Conservation (phyloP, 768 basidiomycete genomes). For the Cystofilobasidium ferigula region DNA sequence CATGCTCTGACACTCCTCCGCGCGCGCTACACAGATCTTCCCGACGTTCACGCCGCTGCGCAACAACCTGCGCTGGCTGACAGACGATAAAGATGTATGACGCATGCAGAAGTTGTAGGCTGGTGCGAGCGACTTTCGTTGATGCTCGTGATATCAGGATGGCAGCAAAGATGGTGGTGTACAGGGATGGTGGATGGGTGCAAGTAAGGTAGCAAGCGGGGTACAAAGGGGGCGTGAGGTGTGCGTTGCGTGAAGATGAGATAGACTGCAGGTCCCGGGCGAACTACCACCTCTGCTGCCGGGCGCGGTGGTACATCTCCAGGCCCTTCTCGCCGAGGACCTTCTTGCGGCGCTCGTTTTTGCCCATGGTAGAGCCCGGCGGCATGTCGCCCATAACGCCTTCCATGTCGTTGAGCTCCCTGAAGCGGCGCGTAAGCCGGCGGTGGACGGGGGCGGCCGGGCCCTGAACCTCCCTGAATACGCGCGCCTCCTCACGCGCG, state of each 20-base stretch:
- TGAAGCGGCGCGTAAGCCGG: background rate
- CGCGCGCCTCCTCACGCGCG: background rate
- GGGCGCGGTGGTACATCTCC: constrained; percentile 11
- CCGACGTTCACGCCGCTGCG: constrained; percentile 8
- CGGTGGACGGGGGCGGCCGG: background rate
- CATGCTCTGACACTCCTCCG: background rate
- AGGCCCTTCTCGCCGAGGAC: constrained; percentile 9
- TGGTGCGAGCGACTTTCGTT: too few species aligned
- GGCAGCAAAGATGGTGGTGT: too few species aligned
- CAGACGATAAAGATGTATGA: background rate
- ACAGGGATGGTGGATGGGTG: too few species aligned
- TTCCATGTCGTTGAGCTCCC: constrained; percentile 10
- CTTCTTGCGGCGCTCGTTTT: constrained; percentile 8
- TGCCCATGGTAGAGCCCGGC: background rate
- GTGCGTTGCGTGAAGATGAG: too few species aligned
- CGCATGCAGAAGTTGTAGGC: too few species aligned
- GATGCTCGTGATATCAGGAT: too few species aligned
- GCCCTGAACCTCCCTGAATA: background rate
- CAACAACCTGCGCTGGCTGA: constrained; percentile 11
- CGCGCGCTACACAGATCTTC: background rate
- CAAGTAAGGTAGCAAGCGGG: too few species aligned
- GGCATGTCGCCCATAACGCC: background rate
- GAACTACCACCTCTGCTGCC: constrained; percentile 9
- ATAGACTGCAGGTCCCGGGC: too few species aligned
- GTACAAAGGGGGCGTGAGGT: too few species aligned